These are phyloP conservation scores for Phytophthora tubulina DNA, from an alignment of 352 stramenopile species.

Conservation along the genomic window DNA sequence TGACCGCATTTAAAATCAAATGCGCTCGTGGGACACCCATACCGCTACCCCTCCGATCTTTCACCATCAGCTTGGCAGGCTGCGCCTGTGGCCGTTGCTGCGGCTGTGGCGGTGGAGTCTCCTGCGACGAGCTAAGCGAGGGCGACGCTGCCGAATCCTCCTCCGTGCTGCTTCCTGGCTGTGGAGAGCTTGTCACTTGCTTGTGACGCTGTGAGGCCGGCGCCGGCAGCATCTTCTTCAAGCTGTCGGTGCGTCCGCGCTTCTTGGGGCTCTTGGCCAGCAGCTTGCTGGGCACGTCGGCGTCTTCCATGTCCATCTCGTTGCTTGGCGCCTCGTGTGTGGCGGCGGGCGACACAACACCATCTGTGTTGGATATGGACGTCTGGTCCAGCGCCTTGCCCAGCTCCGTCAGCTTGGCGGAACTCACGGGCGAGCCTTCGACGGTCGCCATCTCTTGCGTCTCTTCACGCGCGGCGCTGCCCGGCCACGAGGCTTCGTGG, in stretches of 20 bases:
- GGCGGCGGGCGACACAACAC: constrained; percentile 21
- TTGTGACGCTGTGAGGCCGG: constrained; percentile 79
- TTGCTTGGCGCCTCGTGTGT: constrained; percentile 19
- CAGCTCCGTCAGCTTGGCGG: constrained; percentile 77
- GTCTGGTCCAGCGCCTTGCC: constrained; percentile 79
- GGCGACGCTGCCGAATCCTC: constrained; percentile 40
- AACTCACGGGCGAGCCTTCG: constrained; percentile 50
- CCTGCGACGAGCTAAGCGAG: constrained; percentile 19
- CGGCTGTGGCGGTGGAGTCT: constrained; percentile 19
- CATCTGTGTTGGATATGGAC: constrained; percentile 62
- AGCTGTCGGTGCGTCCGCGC: constrained; percentile 83
- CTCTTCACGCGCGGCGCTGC: constrained; percentile 21
- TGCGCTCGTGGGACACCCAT: constrained; percentile 78
- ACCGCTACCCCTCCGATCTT: constrained; percentile 78
- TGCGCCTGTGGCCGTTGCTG: constrained; percentile 44
- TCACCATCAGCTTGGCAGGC: constrained; percentile 71
- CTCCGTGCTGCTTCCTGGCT: constrained; percentile 34
- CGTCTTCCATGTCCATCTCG: constrained; percentile 22
- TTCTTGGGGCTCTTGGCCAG: constrained; percentile 82
- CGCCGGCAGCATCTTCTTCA: constrained; percentile 77
- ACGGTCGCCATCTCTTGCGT: constrained; percentile 45
- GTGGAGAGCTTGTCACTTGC: constrained; percentile 41
- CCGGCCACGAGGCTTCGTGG: constrained; percentile 6
- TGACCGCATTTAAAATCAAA: constrained; percentile 79
- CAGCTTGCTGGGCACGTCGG: constrained; percentile 28